Evolutionary conservation across 208 protist species (phyloP).

Genomic region (Phytomonas sp.): DNA sequence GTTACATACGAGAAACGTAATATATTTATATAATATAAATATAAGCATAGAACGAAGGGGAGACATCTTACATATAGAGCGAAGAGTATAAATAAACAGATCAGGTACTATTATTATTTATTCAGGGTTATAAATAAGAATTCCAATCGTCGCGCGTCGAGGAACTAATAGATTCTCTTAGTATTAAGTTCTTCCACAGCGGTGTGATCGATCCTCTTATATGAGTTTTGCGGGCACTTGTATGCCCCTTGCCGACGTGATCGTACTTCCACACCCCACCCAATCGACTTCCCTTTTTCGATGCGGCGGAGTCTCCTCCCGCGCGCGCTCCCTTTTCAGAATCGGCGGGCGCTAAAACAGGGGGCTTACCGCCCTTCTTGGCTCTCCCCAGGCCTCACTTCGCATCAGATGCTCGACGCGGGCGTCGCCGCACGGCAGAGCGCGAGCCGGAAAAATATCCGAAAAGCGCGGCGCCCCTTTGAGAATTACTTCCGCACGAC

Average conservation of each 20-base stretch:
- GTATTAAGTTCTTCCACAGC: not conserved
- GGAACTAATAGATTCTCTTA: not conserved
- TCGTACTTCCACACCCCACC: not conserved
- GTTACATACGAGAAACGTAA: not conserved
- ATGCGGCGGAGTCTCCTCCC: not conserved
- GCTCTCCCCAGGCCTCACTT: constrained; percentile 45
- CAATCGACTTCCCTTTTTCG: not conserved
- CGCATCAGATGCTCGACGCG: constrained; percentile 74
- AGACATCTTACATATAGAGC: not conserved
- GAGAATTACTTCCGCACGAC: constrained; percentile 64
- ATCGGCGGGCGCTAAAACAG: not conserved
- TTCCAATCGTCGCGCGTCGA: not conserved
- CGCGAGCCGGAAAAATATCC: constrained; percentile 53
- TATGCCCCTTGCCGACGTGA: not conserved
- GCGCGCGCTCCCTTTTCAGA: not conserved
- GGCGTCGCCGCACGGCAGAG: constrained; percentile 69
- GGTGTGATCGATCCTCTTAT: not conserved
- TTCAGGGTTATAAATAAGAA: not conserved
- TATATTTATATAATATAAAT: not conserved
- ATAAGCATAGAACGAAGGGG: not conserved
- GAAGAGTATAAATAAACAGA: not conserved
- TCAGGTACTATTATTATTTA: not conserved
- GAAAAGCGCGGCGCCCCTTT: constrained; percentile 66
- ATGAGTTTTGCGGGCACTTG: not conserved
- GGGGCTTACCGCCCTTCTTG: constrained; percentile 31